Conservation (phyloP, 305 asterid species). For the Fraxinus xanthoxyloides region DNA sequence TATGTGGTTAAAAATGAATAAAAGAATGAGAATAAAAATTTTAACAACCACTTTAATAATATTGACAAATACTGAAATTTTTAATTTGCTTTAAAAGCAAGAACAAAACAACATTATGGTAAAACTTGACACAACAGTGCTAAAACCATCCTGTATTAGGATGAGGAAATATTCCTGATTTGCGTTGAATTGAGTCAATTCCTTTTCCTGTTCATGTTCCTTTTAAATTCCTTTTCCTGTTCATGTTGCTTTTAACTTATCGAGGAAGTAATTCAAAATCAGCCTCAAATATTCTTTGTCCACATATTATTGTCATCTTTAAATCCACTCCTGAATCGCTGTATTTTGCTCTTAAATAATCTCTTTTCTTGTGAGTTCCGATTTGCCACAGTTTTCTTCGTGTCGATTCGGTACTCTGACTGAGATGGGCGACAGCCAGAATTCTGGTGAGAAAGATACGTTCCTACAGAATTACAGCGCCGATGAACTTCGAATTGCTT, state of each 20-base stretch:
- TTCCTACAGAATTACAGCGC: constrained; percentile 55
- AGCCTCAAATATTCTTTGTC: neutral
- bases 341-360: neutral
- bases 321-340: neutral
- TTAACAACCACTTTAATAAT: no score
- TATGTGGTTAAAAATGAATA: no score
- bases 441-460: constrained; percentile 34
- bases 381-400: neutral
- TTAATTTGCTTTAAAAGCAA: no score
- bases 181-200: neutral
- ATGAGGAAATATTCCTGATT: neutral
- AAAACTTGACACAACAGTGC: no score
- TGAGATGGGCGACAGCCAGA: constrained; percentile 30
- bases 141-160: neutral
- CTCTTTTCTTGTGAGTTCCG: neutral
- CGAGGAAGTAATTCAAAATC: neutral
- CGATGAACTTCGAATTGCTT: constrained; percentile 65
- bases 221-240: neutral
- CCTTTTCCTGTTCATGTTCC: neutral
- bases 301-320: neutral
- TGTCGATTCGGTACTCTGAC: constrained; percentile 10
- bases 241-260: neutral
- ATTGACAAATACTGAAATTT: no score
- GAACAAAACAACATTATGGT: no score
- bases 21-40: no score